phyloP scores from a whole-genome alignment of 2,329 filamentous ascomycete species.

The Ramichloridium luteum region DNA sequence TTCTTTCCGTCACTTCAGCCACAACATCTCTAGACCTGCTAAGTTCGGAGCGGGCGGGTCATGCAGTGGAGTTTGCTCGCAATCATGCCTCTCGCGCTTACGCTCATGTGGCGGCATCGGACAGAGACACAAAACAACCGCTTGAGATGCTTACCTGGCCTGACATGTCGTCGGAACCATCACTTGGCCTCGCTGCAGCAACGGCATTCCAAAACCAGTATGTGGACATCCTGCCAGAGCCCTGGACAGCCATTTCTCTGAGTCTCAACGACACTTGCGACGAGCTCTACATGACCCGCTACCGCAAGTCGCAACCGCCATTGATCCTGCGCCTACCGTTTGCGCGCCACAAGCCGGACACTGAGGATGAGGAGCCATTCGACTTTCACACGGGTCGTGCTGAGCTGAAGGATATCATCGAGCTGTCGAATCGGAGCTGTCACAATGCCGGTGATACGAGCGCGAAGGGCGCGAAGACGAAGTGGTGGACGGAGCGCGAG shows the following conservation, averaged over 20 bases:
- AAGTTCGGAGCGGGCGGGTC: conserved; percentile 31
- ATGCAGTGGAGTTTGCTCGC: conserved; percentile 53
- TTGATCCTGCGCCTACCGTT: conserved; percentile 82
- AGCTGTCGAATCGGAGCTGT: conserved; percentile 69
- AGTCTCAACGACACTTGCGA: conserved; percentile 69
- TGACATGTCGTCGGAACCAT: conserved; percentile 15
- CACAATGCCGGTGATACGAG: conserved; percentile 61
- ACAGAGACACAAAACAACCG: conserved; percentile 31
- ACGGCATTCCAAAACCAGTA: conserved; percentile 62
- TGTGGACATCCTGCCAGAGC: conserved; percentile 68
- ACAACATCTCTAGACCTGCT: no score
- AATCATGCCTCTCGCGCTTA: conserved; percentile 58
- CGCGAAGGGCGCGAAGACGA: conserved; percentile 60
- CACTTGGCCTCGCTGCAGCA: conserved; percentile 14
- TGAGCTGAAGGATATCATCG: conserved; percentile 74
- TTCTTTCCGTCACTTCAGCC: conserved; percentile 48
- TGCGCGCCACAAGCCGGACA: conserved; percentile 66
- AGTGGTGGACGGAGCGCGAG: conserved; percentile 85
- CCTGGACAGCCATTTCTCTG: conserved; percentile 79
- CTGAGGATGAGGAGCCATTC: conserved; percentile 69
- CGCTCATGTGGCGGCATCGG: conserved; percentile 41
- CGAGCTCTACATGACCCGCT: conserved; percentile 80
- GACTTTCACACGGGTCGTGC: conserved; percentile 67
- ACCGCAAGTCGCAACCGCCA: conserved; percentile 61
- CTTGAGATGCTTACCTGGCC: conserved; percentile 31